Conservation (phyloP, 2,329 filamentous ascomycete species). For the Pseudocercospora crystallina region DNA sequence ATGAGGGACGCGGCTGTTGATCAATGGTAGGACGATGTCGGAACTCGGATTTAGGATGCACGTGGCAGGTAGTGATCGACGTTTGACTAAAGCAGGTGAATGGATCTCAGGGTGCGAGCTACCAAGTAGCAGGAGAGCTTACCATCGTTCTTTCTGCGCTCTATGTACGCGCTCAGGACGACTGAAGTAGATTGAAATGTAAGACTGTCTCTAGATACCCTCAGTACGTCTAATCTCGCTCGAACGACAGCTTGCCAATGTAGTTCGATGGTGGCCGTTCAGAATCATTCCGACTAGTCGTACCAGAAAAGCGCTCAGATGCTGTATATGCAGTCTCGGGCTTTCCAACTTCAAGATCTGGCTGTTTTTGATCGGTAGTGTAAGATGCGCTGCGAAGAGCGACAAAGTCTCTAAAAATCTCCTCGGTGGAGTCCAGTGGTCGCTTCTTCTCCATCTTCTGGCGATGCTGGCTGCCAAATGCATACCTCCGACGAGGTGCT, state of each 20-base stretch:
- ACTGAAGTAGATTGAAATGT: no score
- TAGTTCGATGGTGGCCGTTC: background rate
- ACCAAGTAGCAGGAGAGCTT: no score
- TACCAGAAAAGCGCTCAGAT: background rate
- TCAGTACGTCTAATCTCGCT: background rate
- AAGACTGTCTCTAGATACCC: no score
- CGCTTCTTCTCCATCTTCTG: background rate
- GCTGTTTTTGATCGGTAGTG: background rate
- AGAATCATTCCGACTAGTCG: background rate
- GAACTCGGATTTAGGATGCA: background rate
- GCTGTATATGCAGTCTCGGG: background rate
- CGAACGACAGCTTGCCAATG: background rate
- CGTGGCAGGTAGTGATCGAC: background rate
- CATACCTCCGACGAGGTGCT: background rate
- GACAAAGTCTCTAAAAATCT: slow-evolving; percentile 1
- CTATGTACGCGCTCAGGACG: no score
- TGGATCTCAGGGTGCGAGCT: no score
- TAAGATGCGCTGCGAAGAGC: background rate
- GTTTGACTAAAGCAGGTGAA: no score
- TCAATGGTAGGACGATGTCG: background rate
- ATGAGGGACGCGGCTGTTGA: no score
- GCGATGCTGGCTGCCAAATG: background rate
- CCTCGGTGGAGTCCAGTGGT: background rate
- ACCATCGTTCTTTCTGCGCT: no score
- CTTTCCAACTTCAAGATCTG: background rate